Evolutionary conservation across 495 filamentous ascomycete genomes (phyloP), one percentile per base, ranked within the genome.

Genomic region (Trichoderma virens): DNA sequence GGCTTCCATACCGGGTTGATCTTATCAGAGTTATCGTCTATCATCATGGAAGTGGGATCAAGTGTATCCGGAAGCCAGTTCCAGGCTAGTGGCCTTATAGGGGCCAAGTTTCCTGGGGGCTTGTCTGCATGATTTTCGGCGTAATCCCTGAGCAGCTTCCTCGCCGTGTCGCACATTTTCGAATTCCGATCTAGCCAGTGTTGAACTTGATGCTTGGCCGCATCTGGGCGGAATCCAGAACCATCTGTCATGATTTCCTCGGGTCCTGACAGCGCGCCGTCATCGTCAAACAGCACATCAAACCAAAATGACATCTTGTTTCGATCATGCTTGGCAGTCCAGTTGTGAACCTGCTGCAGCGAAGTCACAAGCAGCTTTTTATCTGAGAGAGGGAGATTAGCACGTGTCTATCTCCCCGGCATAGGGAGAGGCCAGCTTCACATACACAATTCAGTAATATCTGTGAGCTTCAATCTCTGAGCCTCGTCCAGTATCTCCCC

Each of bases 301-400:
- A 91, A 80, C 92, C 92, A 97, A 31, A 97, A 88, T 3, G 90
- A 81, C 79, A 96, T 88, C 77, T 97, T 96, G 62, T 90, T 88
- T 34, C 90, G 83, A 73, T 97, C 92, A 64, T 97, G 96, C 67
- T 91, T 89, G 76, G 91, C 90, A 31, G 92, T 89, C 74, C 93
- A 89, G 69, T 97, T 97, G 71, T 96, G 92, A 31, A 93, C 84
- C 70, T 93, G 91, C 73, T 97, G 93, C 14, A 97, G 82, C 61
- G 89, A 89, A 0, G 90, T 94, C 27, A 96, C 92, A 31, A 97
- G 80, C 3, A 96, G 82, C 70, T 92, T 93, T 74, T 97, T 97
- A 76, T 92, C 84, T 88, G 63, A 56, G 18, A n/a, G 67, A 35
- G n/a, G 76, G 65, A 76, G 69, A 64, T 69, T 59, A 72, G 66